phyloP scores from a whole-genome alignment of 345 rosid genomes.

The Citrus sinensis region DVS_A1.0 CM039164.1:17833001-17833500 shows the following conservation, averaged over 20 bases:
- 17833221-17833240: background rate
- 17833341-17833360: background rate
- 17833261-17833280: background rate
- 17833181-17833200: background rate
- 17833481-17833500: slow-evolving; percentile 51
- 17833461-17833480: slow-evolving; percentile 43
- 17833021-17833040: background rate
- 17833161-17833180: background rate
- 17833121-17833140: background rate
- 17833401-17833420: background rate
- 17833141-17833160: background rate
- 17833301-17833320: background rate
- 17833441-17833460: slow-evolving; percentile 76
- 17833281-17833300: background rate
- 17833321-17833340: background rate
- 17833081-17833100: background rate
- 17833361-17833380: background rate
- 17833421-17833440: slow-evolving; percentile 74
- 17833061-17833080: no score
- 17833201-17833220: background rate
- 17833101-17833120: background rate
- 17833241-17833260: background rate
- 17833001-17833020: background rate
- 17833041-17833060: no score
- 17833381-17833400: slow-evolving; percentile 11